Percentiles rank a stretch among this genome's conserved stretches.
Conservation (phyloP, 2,329 filamentous ascomycete genomes). For the Ceratocystis smalleyi region DNA sequence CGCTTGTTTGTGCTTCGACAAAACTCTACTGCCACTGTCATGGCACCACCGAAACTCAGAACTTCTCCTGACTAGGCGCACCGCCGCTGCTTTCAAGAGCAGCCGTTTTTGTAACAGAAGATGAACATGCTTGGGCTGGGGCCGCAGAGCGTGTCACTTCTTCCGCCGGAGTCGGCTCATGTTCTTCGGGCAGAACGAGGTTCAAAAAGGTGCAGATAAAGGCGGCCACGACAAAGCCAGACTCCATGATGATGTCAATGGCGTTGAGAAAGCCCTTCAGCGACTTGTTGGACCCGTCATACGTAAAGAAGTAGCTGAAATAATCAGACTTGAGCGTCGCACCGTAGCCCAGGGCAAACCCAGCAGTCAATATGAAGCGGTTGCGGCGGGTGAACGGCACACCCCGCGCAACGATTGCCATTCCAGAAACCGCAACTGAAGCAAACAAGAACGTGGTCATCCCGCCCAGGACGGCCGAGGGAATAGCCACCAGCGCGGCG, state of each 20-base stretch:
- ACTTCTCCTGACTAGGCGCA: conserved; percentile 9
- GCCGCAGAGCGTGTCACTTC: neutral
- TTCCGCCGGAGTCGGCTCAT: conserved; percentile 38
- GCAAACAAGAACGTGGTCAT: conserved; percentile 72
- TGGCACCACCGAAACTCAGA: neutral
- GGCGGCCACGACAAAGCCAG: conserved; percentile 60
- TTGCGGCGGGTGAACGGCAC: conserved; percentile 64
- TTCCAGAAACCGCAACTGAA: conserved; percentile 60
- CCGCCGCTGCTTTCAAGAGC: neutral
- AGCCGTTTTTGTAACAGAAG: neutral
- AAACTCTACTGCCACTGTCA: neutral
- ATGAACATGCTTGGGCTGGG: neutral
- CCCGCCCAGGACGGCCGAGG: conserved; percentile 47
- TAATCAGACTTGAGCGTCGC: conserved; percentile 52
- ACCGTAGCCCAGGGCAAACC: conserved; percentile 56
- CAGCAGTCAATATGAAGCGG: conserved; percentile 65
- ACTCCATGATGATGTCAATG: conserved; percentile 57
- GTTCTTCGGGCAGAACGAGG: conserved; percentile 54
- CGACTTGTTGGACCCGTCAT: conserved; percentile 48
- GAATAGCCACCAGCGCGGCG: conserved; percentile 62
- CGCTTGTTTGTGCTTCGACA: too few relatives aligned
- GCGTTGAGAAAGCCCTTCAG: conserved; percentile 62
- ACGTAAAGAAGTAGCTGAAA: conserved; percentile 58
- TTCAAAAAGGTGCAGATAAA: conserved; percentile 61
- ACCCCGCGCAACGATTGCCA: conserved; percentile 55